Evolutionary conservation across 176 grass and related monocot genomes (phyloP), one percentile per base, ranked within the genome.

Genomic region (Oryza longistaminata): DNA sequence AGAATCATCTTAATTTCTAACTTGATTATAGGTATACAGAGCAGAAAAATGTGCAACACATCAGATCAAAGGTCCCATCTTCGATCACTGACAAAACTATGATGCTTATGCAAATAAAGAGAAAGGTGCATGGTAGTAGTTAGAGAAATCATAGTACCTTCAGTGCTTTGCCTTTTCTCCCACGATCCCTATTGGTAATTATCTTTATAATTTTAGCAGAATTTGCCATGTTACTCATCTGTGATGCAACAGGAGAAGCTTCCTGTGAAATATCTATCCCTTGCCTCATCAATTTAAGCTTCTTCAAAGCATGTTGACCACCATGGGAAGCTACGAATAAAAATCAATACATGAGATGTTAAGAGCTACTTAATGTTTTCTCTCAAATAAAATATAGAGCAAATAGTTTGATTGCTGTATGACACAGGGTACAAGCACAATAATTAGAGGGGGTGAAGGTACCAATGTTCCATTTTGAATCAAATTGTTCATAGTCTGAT

Each of bases 201-300:
- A 93, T 83, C 83, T 93, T 95, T 88, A 98, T 87, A 44, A 93
- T 69, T 83, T 88, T 93, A 80, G 87, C 86, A 82, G 96, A 50
- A 91, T 91, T 94, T 77, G 82, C 82, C 90, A 93, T 93, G 75
- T 93, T 96, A 82, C 87, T 93, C 85, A 88, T 95, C 70, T 98
- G 95, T 67, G 93, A 95, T 81, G 87, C 82, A 48, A 89, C 89
- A 4, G 86, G 88, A 70, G 93, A 95, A 80, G 69, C 74, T 70
- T 93, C 93, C 68, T 90, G 77, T 60, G 71, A 86, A 70, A 86
- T 85, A 75, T 92, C 73, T 74, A 87, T 37, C 55, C 82, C 78
- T 87, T 93, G 87, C 77, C 90, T 97, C 74, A 87, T 74, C 29
- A 91, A 60, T 81, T 92, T 94, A 73, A 88, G 89, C 85, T 92